Percentiles rank a stretch among this genome's conserved stretches.
Evolutionary conservation across 179 eudicot genomes (phyloP).

Genomic region (Carnegiea gigantea): DNA sequence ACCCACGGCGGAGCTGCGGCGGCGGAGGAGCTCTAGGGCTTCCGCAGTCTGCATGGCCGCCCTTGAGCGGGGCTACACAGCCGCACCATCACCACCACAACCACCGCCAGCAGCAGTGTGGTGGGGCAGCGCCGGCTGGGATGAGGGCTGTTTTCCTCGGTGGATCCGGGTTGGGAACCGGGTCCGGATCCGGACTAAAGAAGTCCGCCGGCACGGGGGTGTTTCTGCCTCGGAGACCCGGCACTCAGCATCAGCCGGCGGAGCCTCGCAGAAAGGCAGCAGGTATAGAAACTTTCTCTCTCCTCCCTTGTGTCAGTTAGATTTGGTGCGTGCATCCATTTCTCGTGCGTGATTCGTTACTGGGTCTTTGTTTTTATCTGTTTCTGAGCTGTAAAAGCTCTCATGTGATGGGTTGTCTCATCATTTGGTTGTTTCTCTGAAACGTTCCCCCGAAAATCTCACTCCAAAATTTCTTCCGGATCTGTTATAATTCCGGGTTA

Average conservation of each 20-base stretch:
- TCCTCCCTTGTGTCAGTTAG: neutral
- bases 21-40: constrained; percentile 26
- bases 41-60: constrained; percentile 60
- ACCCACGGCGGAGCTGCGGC: constrained; percentile 19
- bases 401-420: neutral
- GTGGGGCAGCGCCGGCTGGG: constrained; percentile 32
- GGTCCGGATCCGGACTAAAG: constrained; percentile 31
- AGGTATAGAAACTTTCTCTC: constrained; percentile 31
- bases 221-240: constrained; percentile 62
- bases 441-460: neutral
- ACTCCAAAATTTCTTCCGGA: constrained; percentile 2
- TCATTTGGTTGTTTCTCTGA: neutral
- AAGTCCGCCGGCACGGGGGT: constrained; percentile 83
- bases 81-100: constrained; percentile 33
- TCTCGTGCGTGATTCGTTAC: constrained; percentile 20
- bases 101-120: constrained; percentile 2
- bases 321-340: constrained; percentile 1
- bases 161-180: constrained; percentile 21
- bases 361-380: constrained; percentile 18
- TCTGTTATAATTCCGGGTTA: neutral
- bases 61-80: constrained; percentile 31
- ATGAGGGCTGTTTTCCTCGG: constrained; percentile 55
- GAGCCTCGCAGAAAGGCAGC: constrained; percentile 55
- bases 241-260: constrained; percentile 14
- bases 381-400: neutral